Conservation (phyloP, 176 grass and related monocot species). For the Tillandsia fasciculata region DNA sequence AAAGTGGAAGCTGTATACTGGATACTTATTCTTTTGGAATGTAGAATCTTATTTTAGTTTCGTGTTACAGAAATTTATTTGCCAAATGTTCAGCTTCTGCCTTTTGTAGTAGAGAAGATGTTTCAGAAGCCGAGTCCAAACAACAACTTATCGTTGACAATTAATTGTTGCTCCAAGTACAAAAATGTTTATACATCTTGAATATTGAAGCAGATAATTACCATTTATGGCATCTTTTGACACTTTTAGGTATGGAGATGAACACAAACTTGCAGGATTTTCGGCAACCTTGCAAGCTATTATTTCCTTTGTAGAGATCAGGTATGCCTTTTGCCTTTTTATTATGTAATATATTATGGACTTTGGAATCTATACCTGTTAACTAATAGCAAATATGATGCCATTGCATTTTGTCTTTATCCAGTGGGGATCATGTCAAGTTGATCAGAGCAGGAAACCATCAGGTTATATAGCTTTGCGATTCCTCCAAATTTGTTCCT, state of each 20-base stretch:
- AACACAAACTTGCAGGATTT: slow-evolving; percentile 98
- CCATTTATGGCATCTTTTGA: neutral
- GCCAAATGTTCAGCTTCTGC: too few relatives aligned
- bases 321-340: slow-evolving; percentile 21
- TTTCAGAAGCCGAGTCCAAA: too few relatives aligned
- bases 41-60: too few relatives aligned
- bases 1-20: too few relatives aligned
- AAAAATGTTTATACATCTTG: too few relatives aligned
- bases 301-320: slow-evolving; percentile 92
- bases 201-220: neutral
- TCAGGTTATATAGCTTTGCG: slow-evolving; percentile 39
- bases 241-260: slow-evolving; percentile 78
- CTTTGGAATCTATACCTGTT: neutral
- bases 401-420: neutral
- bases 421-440: slow-evolving; percentile 81
- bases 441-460: slow-evolving; percentile 90
- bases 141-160: too few relatives aligned
- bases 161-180: too few relatives aligned
- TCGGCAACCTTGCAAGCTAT: slow-evolving; percentile 95
- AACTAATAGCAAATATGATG: neutral
- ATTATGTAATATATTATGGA: neutral
- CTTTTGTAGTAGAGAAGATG: too few relatives aligned
- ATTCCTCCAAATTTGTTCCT: neutral
- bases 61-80: too few relatives aligned
- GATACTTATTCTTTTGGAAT: too few relatives aligned